phyloP scores from a whole-genome alignment of 2,329 filamentous ascomycete genomes.

The Claviceps cyperi region DNA sequence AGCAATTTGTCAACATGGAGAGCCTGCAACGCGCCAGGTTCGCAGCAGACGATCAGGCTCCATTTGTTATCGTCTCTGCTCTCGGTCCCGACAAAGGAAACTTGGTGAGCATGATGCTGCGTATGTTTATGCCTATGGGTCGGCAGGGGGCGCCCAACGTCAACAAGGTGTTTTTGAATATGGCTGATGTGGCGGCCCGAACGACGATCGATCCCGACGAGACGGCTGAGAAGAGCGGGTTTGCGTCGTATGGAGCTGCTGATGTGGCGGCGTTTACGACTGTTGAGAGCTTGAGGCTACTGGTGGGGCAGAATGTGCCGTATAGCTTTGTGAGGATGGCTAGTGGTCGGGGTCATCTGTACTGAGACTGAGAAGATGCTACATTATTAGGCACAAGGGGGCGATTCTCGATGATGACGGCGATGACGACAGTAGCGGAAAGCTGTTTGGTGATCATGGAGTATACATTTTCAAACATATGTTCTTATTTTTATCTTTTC shows the following conservation, averaged over 20 bases:
- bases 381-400: neutral
- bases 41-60: constrained; percentile 38
- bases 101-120: constrained; percentile 62
- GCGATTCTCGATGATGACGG: neutral
- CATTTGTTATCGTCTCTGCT: constrained; percentile 70
- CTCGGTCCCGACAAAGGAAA: constrained; percentile 65
- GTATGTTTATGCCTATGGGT: constrained; percentile 45
- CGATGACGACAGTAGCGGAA: neutral
- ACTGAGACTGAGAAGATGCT: neutral
- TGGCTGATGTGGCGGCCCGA: constrained; percentile 41
- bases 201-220: constrained; percentile 53
- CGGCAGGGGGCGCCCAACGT: constrained; percentile 22
- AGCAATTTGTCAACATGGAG: constrained; percentile 67
- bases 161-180: constrained; percentile 64
- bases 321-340: constrained; percentile 77
- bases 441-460: constrained; percentile 17
- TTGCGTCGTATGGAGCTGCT: constrained; percentile 63
- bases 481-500: neutral
- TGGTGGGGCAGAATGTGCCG: constrained; percentile 76
- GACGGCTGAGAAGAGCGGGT: constrained; percentile 60
- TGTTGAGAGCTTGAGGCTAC: constrained; percentile 61
- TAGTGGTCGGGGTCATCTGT: constrained; percentile 28
- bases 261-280: constrained; percentile 76
- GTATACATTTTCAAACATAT: neutral
- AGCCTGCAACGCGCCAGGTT: constrained; percentile 38